Conservation (phyloP, 148 eudicot species). For the Suaeda aralocaspica region DNA sequence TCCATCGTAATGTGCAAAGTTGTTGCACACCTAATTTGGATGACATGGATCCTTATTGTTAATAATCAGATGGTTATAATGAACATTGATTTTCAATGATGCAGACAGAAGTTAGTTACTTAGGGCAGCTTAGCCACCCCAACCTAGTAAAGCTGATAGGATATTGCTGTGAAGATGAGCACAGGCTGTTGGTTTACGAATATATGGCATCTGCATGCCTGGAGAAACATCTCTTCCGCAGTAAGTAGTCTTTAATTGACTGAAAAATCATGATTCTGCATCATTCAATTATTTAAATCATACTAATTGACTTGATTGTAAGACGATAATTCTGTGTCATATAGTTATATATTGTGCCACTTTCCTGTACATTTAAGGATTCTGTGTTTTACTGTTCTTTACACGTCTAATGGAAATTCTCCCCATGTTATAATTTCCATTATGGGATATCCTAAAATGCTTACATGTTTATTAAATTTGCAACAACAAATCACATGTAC, state of each 20-base stretch:
- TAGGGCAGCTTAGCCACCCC: constrained; percentile 75
- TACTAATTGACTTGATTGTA: not conserved
- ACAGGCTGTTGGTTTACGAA: constrained; percentile 77
- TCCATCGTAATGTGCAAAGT: too few relatives aligned
- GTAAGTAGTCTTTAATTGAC: constrained; percentile 41
- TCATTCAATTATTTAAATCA: too few relatives aligned
- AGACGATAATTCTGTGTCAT: not conserved
- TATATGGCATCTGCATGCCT: constrained; percentile 82
- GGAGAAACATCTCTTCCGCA: constrained; percentile 81
- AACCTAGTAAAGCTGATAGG: constrained; percentile 86
- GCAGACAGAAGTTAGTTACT: constrained; percentile 83
- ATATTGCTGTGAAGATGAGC: constrained; percentile 82
- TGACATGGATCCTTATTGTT: too few relatives aligned
- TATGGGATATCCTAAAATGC: too few relatives aligned
- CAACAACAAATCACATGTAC: too few relatives aligned
- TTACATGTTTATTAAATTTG: too few relatives aligned
- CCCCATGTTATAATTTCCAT: too few relatives aligned
- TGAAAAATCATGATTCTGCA: not conserved
- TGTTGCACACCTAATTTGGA: too few relatives aligned
- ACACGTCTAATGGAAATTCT: too few relatives aligned
- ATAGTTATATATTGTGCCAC: not conserved
- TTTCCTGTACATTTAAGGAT: not conserved
- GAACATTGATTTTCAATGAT: constrained; percentile 13
- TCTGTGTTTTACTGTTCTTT: not conserved
- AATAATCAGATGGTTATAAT: constrained; percentile 1